Base-by-base conservation (phyloP, 108 stramenopile genomes). In the Aurantiochytrium sp. region DNA sequence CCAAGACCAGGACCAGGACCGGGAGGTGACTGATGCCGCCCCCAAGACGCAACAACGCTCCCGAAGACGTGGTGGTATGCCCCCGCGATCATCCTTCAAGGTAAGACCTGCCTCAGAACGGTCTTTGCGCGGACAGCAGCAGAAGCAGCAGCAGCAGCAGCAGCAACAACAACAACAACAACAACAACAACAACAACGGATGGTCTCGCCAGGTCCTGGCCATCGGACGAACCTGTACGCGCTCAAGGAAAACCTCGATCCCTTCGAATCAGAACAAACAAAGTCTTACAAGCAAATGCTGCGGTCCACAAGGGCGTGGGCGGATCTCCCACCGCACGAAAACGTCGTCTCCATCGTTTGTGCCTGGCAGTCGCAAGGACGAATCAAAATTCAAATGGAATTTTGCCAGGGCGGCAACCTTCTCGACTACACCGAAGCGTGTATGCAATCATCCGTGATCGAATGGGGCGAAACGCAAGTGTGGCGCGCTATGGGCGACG, bases 371-470 rank as follows among this genome's bases (percentile, higher is more conserved):
- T 43, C 44, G 51, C 76, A 47, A 6, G 76, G 76, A 18, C 4
- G 76, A 18, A 83, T 83, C 23, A 53, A 83, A 16, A 53, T 83
- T 4, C 76, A 83, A 4, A 83, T 83, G 76, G 76, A 83, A 23
- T 83, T 83, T 23, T 83, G 76, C 23, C 76, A 53, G 23, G 76
- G 76, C 19, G 76, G 76, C 76, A 83, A 83, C 28, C 51, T 83
- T 18, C 23, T 83, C 10, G 49, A 83, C 49, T 83, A 83, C 49
- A 6, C 28, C 0, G 76, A 83, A 12, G 45, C 28, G 6, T 83
- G 76, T 23, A 47, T 83, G 76, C 45, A 83, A 6, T 14, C 45
- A 18, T 6, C 76, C 10, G 12, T 45, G 8, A 12, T 47, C 18
- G 21, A 6, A 69, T 83, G 76, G 76, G 49, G 51, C 23, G 76